phyloP scores from a whole-genome alignment of 169 alveolate species.

The Theileria equi region DNA sequence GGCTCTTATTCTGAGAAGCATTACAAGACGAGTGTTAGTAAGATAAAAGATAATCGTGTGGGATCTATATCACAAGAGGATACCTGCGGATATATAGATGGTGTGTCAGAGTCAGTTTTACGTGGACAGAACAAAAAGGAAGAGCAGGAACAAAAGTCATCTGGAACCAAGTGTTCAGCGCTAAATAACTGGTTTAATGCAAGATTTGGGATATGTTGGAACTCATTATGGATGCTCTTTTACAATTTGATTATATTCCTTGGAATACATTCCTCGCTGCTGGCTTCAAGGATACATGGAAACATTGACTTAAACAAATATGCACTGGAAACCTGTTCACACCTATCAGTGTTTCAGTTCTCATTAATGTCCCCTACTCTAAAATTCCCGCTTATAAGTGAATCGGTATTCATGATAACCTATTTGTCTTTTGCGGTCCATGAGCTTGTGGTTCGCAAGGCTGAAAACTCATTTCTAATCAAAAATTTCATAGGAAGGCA shows the following conservation, averaged over 20 bases:
- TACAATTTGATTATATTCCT: constrained; percentile 47
- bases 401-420: constrained; percentile 41
- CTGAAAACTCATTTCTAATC: constrained; percentile 35
- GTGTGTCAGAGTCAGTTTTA: too few species aligned
- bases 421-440: constrained; percentile 52
- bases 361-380: constrained; percentile 43
- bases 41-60: too few species aligned
- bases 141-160: not conserved
- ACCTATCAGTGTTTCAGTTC: constrained; percentile 51
- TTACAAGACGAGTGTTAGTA: too few species aligned
- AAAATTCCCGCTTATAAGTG: constrained; percentile 39
- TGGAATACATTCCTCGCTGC: constrained; percentile 60
- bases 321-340: constrained; percentile 62
- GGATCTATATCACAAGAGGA: too few species aligned
- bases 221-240: constrained; percentile 57
- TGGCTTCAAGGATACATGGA: constrained; percentile 61
- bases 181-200: too few species aligned
- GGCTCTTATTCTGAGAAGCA: too few species aligned
- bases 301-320: constrained; percentile 40
- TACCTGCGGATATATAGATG: too few species aligned
- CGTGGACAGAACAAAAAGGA: not conserved
- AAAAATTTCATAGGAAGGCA: constrained; percentile 36
- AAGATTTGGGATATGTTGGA: constrained; percentile 50
- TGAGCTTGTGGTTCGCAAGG: constrained; percentile 45
- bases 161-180: too few species aligned